Conservation (phyloP, 1,139 yeast genomes). For the Geotrichum candidum region DNA sequence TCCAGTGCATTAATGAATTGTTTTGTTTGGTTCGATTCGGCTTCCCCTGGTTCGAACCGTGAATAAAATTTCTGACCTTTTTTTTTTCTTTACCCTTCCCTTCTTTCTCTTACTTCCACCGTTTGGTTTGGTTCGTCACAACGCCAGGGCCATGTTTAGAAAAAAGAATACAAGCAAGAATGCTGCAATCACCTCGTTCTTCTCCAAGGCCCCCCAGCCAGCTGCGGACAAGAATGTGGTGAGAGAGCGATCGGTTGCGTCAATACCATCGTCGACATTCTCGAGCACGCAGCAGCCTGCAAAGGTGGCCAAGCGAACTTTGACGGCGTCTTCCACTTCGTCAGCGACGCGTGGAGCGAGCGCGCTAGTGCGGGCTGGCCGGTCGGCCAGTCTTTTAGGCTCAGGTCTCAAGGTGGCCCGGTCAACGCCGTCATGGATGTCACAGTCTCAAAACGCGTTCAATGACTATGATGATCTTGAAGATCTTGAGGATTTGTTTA, state of each 20-base stretch:
- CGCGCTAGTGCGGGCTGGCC: background rate
- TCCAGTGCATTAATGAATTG: background rate
- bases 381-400: background rate
- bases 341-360: background rate
- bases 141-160: background rate
- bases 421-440: constrained; percentile 11
- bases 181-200: background rate
- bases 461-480: constrained; percentile 6
- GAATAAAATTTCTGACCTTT: no score
- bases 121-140: background rate
- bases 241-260: background rate
- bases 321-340: background rate
- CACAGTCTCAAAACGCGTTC: constrained; percentile 5
- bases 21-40: background rate
- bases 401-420: background rate
- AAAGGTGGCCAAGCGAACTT: background rate
- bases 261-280: background rate
- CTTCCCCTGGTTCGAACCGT: background rate
- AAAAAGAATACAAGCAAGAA: background rate
- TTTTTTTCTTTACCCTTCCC: no score
- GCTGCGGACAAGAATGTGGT: background rate
- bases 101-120: background rate
- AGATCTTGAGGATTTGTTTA: constrained; percentile 7
- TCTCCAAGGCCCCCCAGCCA: background rate
- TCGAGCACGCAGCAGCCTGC: background rate